phyloP scores from a whole-genome alignment of 1,284 basidiomycete species.

The Rhodotorula sp. region DNA sequence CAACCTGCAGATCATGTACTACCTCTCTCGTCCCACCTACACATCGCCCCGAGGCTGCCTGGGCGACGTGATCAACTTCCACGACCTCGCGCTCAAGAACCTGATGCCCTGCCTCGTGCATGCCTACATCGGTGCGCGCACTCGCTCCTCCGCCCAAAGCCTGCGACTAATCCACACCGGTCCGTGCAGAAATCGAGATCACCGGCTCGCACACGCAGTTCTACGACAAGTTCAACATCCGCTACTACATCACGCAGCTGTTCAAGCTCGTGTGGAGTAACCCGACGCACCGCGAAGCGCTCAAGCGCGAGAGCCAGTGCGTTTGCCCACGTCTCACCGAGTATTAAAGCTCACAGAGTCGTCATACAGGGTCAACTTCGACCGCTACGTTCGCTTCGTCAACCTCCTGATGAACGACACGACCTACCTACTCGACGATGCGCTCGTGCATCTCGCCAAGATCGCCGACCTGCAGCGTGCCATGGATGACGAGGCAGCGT shows the following conservation, averaged over 20 bases:
- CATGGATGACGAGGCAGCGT: slow-evolving; percentile 72
- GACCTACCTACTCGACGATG: slow-evolving; percentile 97
- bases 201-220: slow-evolving; percentile 98
- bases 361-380: slow-evolving; percentile 63
- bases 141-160: neutral
- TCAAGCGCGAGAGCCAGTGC: slow-evolving; percentile 73
- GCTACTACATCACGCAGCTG: slow-evolving; percentile 66
- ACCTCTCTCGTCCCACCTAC: slow-evolving; percentile 58
- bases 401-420: slow-evolving; percentile 99
- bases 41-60: slow-evolving; percentile 73
- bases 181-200: slow-evolving; percentile 81
- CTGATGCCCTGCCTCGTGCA: slow-evolving; percentile 89
- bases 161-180: neutral
- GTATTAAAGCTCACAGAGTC: too few species aligned
- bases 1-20: slow-evolving; percentile 69
- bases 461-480: slow-evolving; percentile 83
- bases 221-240: slow-evolving; percentile 80
- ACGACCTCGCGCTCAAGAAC: slow-evolving; percentile 80
- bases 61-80: slow-evolving; percentile 76
- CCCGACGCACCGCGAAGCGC: slow-evolving; percentile 76
- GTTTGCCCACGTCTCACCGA: slow-evolving; percentile 44
- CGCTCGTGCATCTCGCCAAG: slow-evolving; percentile 81
- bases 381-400: slow-evolving; percentile 91
- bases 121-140: slow-evolving; percentile 80
- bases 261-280: slow-evolving; percentile 88